Percentiles rank a stretch among this genome's conserved stretches.
Evolutionary conservation across 129 eudicot genomes (phyloP).

Genomic region (Apium graveolens): DNA sequence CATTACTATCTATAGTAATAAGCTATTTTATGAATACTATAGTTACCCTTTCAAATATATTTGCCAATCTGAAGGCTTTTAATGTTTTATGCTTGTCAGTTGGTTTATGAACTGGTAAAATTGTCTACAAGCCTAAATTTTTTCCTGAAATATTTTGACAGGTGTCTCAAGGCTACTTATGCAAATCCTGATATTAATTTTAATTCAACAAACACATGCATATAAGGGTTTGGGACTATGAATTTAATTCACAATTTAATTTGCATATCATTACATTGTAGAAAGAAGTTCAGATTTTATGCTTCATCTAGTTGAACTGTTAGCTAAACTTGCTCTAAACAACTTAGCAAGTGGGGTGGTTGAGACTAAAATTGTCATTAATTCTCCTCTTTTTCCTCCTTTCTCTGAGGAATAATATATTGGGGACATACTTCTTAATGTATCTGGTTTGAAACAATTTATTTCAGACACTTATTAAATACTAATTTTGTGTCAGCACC

Average conservation of each 20-base stretch:
- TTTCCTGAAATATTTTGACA: too few species aligned
- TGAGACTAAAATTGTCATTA: too few species aligned
- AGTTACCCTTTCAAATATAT: background rate
- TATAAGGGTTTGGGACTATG: background rate
- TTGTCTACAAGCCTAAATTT: too few species aligned
- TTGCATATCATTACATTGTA: background rate
- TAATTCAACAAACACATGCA: background rate
- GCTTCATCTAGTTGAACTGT: background rate
- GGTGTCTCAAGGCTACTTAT: background rate
- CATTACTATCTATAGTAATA: background rate
- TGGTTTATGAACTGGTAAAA: background rate
- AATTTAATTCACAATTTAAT: background rate
- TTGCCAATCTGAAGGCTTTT: background rate
- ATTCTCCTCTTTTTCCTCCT: background rate
- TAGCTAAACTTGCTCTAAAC: background rate
- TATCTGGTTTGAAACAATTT: background rate
- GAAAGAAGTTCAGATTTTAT: background rate
- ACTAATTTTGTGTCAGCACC: background rate
- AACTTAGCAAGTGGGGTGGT: background rate
- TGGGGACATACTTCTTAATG: background rate
- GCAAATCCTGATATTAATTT: background rate
- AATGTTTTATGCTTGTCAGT: background rate
- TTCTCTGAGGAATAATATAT: too few species aligned
- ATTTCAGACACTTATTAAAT: background rate
- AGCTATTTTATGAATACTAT: background rate